phyloP scores from a whole-genome alignment of 2,329 filamentous ascomycete species.

The Fusarium armeniacum region DNA sequence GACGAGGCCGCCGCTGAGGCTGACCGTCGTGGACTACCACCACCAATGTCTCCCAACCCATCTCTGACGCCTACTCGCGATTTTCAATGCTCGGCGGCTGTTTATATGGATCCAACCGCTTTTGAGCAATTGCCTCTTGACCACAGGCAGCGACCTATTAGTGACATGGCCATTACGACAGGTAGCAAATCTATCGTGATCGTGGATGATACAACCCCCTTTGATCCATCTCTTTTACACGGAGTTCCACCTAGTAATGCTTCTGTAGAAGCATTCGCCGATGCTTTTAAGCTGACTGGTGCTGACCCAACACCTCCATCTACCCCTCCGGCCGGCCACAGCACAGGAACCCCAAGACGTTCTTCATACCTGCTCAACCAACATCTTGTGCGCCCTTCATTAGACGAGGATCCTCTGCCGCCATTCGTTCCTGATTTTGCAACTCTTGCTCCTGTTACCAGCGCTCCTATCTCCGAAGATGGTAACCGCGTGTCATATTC shows the following conservation, averaged over 20 bases:
- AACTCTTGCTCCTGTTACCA: conserved; percentile 53
- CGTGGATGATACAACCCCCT: conserved; percentile 75
- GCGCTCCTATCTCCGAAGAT: conserved; percentile 53
- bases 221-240: conserved; percentile 65
- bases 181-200: conserved; percentile 95
- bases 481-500: conserved; percentile 52
- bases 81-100: conserved; percentile 60
- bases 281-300: conserved; percentile 63
- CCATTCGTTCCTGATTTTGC: conserved; percentile 64
- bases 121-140: conserved; percentile 55
- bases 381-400: conserved; percentile 56
- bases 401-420: conserved; percentile 59
- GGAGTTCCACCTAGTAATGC: conserved; percentile 60
- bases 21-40: conserved; percentile 46
- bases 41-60: conserved; percentile 43
- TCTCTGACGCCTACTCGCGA: conserved; percentile 50
- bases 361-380: conserved; percentile 70
- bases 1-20: conserved; percentile 68
- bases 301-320: conserved; percentile 72
- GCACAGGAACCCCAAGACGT: conserved; percentile 62
- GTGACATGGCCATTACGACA: conserved; percentile 74
- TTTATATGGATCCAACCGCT: conserved; percentile 58
- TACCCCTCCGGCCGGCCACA: conserved; percentile 66
- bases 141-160: conserved; percentile 59
- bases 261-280: conserved; percentile 67